Evolutionary conservation across 345 rosid species (phyloP), one percentile per base, ranked within the genome.

Genomic region (Citrus unshiu): DNA sequence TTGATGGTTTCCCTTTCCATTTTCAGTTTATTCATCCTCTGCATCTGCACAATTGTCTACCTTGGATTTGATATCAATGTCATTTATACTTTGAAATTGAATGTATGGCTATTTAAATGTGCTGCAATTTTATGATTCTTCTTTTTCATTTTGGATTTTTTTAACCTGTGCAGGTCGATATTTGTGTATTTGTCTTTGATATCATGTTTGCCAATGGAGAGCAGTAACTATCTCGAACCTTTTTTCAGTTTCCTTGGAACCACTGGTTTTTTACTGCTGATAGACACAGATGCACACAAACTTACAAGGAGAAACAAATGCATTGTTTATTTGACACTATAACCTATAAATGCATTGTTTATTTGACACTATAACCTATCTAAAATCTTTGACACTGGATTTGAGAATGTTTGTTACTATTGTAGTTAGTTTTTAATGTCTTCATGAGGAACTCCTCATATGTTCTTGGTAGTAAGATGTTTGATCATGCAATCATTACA

Each of bases 191-290:
- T 76, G 90, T 91, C 83, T 93, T 93, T 75, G 98, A 95, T 79
- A 80, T 95, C 84, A 93, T 95, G 98, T 93, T 90, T 84, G 82
- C 91, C 79, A 92, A 95, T 73, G 98, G 95, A 83, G 85, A 92
- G 77, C 89, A 85, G 98, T 95, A 88, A 78, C 82, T 77, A 71
- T 81, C 87, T 73, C 77, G 76, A 81, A 81, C 85, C 82, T 54
- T 81, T 51, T 19, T 19, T 18, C 21, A 5, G 22, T 54, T 54
- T 32, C 70, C 83, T 73, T 83, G 27, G 4, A 78, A 16, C 75
- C 66, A 16, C 65, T 80, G 40, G 22, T 29, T 4, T 35, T 46
- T 39, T 18, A 13, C 69, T 76, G 72, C 12, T 59, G 35, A 29
- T 59, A 25, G 19, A 24, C 25, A 51, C 25, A 14, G 14, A 9